Percentiles rank a stretch among this genome's conserved stretches.
Conservation (phyloP, 2,329 filamentous ascomycete genomes). For the Fusarium globosum region DNA sequence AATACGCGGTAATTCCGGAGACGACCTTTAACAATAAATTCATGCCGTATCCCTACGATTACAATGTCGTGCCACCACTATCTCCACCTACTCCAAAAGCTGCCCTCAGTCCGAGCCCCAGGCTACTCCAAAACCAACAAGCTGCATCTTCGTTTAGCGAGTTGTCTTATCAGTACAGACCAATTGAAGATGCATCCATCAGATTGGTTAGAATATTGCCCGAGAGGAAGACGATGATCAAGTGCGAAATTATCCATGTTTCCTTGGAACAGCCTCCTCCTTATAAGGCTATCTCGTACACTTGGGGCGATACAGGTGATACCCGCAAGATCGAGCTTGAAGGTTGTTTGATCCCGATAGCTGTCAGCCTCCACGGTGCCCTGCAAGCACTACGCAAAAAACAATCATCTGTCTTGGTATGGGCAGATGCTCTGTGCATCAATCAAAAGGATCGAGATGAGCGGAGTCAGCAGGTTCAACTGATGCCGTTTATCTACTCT, state of each 20-base stretch:
- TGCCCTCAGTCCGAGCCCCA: background rate
- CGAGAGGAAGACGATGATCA: conserved; percentile 8
- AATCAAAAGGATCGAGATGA: conserved; percentile 5
- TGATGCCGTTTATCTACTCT: conserved; percentile 19
- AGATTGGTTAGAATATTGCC: conserved; percentile 18
- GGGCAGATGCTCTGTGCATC: conserved; percentile 26
- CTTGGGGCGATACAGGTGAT: conserved; percentile 23
- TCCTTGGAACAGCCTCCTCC: background rate
- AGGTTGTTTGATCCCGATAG: background rate
- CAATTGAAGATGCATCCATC: conserved; percentile 17
- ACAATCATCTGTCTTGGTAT: conserved; percentile 3
- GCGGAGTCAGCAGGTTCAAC: conserved; percentile 16
- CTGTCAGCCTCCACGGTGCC: conserved; percentile 6
- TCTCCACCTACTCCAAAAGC: background rate
- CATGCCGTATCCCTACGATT: background rate
- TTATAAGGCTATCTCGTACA: conserved; percentile 22
- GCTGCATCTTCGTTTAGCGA: background rate
- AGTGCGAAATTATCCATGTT: conserved; percentile 18
- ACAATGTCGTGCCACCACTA: background rate
- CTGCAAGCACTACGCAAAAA: conserved; percentile 14
- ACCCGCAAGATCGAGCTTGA: conserved; percentile 16
- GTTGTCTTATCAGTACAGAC: conserved; percentile 6
- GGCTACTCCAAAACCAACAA: background rate
- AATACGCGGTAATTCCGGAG: background rate
- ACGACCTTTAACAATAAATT: background rate